Conservation (phyloP, 495 filamentous ascomycete species). For the Hypoxylon perforatum region DNA sequence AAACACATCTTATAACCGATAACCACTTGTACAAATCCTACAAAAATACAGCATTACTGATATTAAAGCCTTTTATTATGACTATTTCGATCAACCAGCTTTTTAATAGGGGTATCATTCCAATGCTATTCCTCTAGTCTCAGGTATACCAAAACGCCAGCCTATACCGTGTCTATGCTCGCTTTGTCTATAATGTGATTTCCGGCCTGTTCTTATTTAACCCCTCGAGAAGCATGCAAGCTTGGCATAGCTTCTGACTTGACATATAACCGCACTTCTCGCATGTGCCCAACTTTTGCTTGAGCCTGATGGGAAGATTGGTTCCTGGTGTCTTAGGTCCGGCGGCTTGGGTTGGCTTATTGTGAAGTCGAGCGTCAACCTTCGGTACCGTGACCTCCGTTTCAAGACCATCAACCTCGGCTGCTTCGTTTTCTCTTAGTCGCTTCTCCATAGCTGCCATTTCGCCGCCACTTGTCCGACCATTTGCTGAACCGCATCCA, state of each 20-base stretch:
- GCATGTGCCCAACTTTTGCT: conserved; percentile 86
- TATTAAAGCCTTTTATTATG: conserved; percentile 19
- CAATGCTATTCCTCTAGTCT: conserved; percentile 24
- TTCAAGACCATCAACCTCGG: conserved; percentile 66
- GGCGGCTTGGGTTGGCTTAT: conserved; percentile 26
- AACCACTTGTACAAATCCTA: conserved; percentile 34
- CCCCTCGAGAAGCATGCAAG: conserved; percentile 88
- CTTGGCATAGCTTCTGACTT: conserved; percentile 94
- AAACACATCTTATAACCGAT: conserved; percentile 9
- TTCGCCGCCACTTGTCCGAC: conserved; percentile 76
- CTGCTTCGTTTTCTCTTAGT: conserved; percentile 74
- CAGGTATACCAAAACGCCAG: conserved; percentile 23
- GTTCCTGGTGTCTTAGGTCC: conserved; percentile 40
- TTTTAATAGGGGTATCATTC: conserved; percentile 42
- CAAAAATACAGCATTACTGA: conserved; percentile 32
- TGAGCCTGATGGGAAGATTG: conserved; percentile 35
- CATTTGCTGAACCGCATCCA: conserved; percentile 81
- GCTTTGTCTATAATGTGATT: conserved; percentile 66
- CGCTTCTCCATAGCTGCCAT: conserved; percentile 94
- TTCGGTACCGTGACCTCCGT: conserved; percentile 71
- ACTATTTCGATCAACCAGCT: conserved; percentile 1
- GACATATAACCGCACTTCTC: conserved; percentile 93
- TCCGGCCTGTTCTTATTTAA: conserved; percentile 91
- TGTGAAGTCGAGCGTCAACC: conserved; percentile 30
- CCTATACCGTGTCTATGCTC: conserved; percentile 37